Conservation (phyloP, 768 basidiomycete genomes). For the Sarcodon sp. region DNA sequence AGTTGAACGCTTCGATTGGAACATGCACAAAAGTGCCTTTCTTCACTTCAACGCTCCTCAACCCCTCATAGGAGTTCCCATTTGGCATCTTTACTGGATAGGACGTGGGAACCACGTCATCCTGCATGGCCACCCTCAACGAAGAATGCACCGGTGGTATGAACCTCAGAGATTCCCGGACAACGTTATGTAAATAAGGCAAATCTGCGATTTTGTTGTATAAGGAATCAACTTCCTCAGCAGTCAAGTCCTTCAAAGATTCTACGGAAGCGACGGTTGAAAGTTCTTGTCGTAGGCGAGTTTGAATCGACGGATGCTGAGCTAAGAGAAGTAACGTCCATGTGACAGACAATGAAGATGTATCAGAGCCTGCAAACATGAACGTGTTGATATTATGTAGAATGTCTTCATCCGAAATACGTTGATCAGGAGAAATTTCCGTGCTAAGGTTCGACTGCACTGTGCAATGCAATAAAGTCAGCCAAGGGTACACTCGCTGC, state of each 20-base stretch:
- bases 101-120: slow-evolving; percentile 66
- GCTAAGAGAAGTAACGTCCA: slow-evolving; percentile 79
- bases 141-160: slow-evolving; percentile 76
- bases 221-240: slow-evolving; percentile 55
- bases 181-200: slow-evolving; percentile 65
- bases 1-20: slow-evolving; percentile 68
- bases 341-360: slow-evolving; percentile 68
- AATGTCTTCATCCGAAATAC: slow-evolving; percentile 81
- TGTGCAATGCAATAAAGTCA: slow-evolving; percentile 15
- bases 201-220: slow-evolving; percentile 43
- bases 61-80: slow-evolving; percentile 28
- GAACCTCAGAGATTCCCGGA: slow-evolving; percentile 65
- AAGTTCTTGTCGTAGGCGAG: slow-evolving; percentile 60
- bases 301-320: slow-evolving; percentile 51
- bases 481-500: background rate
- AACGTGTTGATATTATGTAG: slow-evolving; percentile 81
- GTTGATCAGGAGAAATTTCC: slow-evolving; percentile 54
- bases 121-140: slow-evolving; percentile 61
- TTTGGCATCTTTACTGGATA: slow-evolving; percentile 42
- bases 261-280: slow-evolving; percentile 26
- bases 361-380: slow-evolving; percentile 86
- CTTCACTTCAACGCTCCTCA: slow-evolving; percentile 25
- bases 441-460: slow-evolving; percentile 75
- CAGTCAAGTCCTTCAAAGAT: slow-evolving; percentile 30
- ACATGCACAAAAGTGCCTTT: slow-evolving; percentile 72